Percentiles rank a stretch among this genome's conserved stretches.
Evolutionary conservation across 2,329 filamentous ascomycete genomes (phyloP).

Genomic region (Alternaria ventricosa): DNA sequence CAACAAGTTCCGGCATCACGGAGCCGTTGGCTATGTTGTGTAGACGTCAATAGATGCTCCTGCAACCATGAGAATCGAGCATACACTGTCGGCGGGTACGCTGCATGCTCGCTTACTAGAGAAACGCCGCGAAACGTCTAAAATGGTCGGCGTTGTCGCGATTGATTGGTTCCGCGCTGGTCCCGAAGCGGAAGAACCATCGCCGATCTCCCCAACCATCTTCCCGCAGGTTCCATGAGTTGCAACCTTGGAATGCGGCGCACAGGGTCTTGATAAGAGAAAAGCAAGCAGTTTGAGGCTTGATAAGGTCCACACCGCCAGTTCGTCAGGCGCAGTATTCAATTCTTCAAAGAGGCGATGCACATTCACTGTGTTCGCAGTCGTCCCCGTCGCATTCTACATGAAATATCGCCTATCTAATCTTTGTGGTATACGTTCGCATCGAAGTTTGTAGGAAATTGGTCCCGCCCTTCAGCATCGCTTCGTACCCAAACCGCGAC

Average conservation of each 20-base stretch:
- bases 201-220: slow-evolving; percentile 8
- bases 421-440: slow-evolving; percentile 42
- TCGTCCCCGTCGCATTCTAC: not conserved
- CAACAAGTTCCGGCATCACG: slow-evolving; percentile 1
- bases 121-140: slow-evolving; percentile 15
- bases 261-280: not conserved
- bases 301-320: not conserved
- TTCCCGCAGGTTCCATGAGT: slow-evolving; percentile 15
- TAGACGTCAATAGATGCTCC: not conserved
- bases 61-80: slow-evolving; percentile 1
- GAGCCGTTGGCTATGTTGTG: slow-evolving; percentile 1
- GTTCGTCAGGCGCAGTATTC: not conserved
- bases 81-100: slow-evolving; percentile 8
- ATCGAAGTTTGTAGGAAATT: slow-evolving; percentile 45
- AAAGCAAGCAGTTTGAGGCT: not conserved
- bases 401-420: not conserved
- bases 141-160: slow-evolving; percentile 3
- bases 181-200: not conserved
- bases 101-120: slow-evolving; percentile 17
- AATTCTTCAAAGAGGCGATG: not conserved
- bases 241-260: not conserved
- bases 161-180: slow-evolving; percentile 9
- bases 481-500: slow-evolving; percentile 68
- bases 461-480: slow-evolving; percentile 56
- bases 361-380: not conserved